phyloP scores from a whole-genome alignment of 306 rosid genomes.

The Coriaria nepalensis region DNA sequence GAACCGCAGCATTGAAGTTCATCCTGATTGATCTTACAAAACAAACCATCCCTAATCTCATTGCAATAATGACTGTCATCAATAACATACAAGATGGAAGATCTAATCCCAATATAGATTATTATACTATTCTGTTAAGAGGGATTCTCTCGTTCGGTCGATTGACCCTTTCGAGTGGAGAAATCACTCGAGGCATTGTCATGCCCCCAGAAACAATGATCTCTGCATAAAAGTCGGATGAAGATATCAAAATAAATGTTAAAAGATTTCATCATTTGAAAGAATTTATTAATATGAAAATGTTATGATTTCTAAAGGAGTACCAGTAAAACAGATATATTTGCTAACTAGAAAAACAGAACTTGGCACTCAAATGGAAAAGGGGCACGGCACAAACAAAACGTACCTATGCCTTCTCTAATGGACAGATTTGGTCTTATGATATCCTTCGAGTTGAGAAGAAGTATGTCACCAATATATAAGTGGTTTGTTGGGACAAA shows the following conservation, averaged over 20 bases:
- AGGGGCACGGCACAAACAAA: neutral
- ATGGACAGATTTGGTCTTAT: conserved; percentile 82
- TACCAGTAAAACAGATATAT: neutral
- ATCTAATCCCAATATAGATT: no score
- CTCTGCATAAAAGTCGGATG: conserved; percentile 34
- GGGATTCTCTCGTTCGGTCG: conserved; percentile 44
- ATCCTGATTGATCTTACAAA: no score
- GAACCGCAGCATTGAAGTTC: no score
- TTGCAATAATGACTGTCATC: neutral
- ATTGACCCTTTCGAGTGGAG: conserved; percentile 48
- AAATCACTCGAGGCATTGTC: conserved; percentile 76
- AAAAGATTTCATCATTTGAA: no score
- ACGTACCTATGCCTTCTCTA: conserved; percentile 86
- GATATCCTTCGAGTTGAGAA: conserved; percentile 61
- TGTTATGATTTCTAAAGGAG: neutral
- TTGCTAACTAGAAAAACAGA: no score
- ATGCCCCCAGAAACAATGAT: conserved; percentile 87
- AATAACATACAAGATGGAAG: no score
- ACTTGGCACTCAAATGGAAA: neutral
- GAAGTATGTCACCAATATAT: conserved; percentile 71
- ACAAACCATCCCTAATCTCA: no score
- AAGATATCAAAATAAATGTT: neutral
- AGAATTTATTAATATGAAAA: no score
- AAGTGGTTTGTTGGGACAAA: conserved; percentile 88
- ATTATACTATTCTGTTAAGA: conserved; percentile 44